Evolutionary conservation across 2,329 filamentous ascomycete species (phyloP), one percentile per base, ranked within the genome.

Genomic region (Diaporthe sp.): DNA sequence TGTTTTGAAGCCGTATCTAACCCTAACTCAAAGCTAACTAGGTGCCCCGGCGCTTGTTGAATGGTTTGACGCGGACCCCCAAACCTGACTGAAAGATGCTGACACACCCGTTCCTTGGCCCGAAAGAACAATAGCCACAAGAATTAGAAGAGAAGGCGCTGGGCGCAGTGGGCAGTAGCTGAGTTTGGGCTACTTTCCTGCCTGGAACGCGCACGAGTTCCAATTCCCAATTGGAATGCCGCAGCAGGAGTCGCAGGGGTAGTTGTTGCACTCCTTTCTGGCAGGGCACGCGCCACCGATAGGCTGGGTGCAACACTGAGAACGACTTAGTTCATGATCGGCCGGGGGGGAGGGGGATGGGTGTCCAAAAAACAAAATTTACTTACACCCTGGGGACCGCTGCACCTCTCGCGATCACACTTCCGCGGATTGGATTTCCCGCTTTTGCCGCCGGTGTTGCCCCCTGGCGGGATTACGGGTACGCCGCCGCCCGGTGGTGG

Each of bases 241-340:
- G 58, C 58, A 63, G 58, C 58, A 63, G 58, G 37, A 44, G 22
- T 63, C 58, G 58, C 58, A 63, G 58, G 58, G 58, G 58, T 63
- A 63, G 37, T 63, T 63, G 58, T 63, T 63, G 58, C 58, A 63
- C 58, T 44, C 58, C 37, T 63, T 44, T 28, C 58, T 63, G 58
- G 5, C 3, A 20, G 37, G 6, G 37, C 58, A 63, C 58, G 12
- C 4, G 12, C 58, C 58, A 44, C 0, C 2, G 3, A 63, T 2
- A 63, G 58, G 58, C 58, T 17, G 12, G 37, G 58, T 63, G 58
- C 58, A 63, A 28, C 58, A 63, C 58, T 63, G 5, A 63, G 37
- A 22, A 42, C 12, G 37, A 63, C n/a, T 63, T 63, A 63, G 58
- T 61, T 4, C n/a, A 63, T 44, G 58, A 63, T 63, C 58, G 37